phyloP scores from a whole-genome alignment of 441 rosid genomes.

The Iberis amara region DNA sequence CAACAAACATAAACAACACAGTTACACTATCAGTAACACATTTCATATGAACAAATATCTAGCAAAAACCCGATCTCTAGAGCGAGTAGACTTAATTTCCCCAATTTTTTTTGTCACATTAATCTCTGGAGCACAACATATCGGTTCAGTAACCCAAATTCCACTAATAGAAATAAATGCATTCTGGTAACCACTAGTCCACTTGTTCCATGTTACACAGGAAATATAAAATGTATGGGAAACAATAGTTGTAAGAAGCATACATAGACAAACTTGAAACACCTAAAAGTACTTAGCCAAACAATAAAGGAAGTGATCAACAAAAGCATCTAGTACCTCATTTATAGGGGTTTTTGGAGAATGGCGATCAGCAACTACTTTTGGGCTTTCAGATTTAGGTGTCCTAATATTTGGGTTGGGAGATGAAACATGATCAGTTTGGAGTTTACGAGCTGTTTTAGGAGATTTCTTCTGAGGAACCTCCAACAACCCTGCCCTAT shows the following conservation, averaged over 20 bases:
- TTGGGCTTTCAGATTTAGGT: constrained; percentile 71
- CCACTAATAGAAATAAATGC: no score
- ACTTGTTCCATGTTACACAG: no score
- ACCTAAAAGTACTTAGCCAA: constrained; percentile 4
- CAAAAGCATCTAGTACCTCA: constrained; percentile 51
- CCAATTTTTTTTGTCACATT: no score
- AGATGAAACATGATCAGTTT: constrained; percentile 47
- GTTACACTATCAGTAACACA: background rate
- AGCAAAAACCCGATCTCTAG: background rate
- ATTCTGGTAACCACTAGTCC: no score
- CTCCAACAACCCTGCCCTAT: constrained; percentile 55
- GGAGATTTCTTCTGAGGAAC: constrained; percentile 76
- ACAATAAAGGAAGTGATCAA: background rate
- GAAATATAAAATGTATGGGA: no score
- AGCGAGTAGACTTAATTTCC: no score
- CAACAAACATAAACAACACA: background rate
- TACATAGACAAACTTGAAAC: constrained; percentile 13
- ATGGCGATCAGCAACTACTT: constrained; percentile 56
- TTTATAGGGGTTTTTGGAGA: constrained; percentile 55
- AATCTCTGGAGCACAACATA: no score
- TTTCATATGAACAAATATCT: background rate
- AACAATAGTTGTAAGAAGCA: background rate
- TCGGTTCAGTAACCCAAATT: no score
- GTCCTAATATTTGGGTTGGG: constrained; percentile 48
- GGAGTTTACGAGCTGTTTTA: constrained; percentile 64